These are phyloP conservation scores for Platanthera zijinensis DNA, from an alignment of 106 monocot species.

Conservation along the genomic window DNA sequence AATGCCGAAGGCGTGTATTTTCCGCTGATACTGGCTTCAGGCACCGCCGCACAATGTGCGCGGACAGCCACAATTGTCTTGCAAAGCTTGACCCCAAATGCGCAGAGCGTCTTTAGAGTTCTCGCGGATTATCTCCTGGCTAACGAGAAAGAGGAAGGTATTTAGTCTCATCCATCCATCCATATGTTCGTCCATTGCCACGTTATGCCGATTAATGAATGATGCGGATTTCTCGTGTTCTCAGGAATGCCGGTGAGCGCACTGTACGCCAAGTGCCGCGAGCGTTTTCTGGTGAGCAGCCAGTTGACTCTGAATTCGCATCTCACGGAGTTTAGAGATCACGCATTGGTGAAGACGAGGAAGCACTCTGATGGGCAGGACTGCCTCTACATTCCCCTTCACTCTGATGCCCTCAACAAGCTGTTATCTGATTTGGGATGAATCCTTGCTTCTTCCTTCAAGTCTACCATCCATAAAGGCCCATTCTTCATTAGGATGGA, in stretches of 20 bases:
- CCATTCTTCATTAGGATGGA: no score
- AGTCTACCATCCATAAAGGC: no score
- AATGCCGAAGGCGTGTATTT: slow-evolving; percentile 70
- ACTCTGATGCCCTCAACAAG: slow-evolving; percentile 59
- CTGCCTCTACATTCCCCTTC: slow-evolving; percentile 75
- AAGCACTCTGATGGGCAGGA: slow-evolving; percentile 86
- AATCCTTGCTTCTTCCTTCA: slow-evolving; percentile 28
- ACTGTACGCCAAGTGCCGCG: slow-evolving; percentile 71
- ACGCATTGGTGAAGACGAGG: slow-evolving; percentile 75
- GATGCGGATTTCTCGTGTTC: not conserved
- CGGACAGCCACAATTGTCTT: slow-evolving; percentile 89
- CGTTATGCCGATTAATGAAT: no score
- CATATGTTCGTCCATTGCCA: not conserved
- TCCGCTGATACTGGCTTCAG: slow-evolving; percentile 66
- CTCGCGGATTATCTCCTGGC: slow-evolving; percentile 70
- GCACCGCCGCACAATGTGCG: slow-evolving; percentile 54
- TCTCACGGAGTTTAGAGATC: slow-evolving; percentile 91
- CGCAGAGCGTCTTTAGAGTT: slow-evolving; percentile 81
- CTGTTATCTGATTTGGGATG: slow-evolving; percentile 69
- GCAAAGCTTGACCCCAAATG: slow-evolving; percentile 91
- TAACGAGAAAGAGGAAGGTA: slow-evolving; percentile 80
- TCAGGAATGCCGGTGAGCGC: slow-evolving; percentile 70
- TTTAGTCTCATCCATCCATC: slow-evolving; percentile 4
- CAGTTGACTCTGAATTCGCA: slow-evolving; percentile 84
- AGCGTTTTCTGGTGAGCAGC: slow-evolving; percentile 89